These are phyloP conservation scores for Laburnicola sp. DNA, from an alignment of 2,329 filamentous ascomycete species.

Conservation along the genomic window DNA sequence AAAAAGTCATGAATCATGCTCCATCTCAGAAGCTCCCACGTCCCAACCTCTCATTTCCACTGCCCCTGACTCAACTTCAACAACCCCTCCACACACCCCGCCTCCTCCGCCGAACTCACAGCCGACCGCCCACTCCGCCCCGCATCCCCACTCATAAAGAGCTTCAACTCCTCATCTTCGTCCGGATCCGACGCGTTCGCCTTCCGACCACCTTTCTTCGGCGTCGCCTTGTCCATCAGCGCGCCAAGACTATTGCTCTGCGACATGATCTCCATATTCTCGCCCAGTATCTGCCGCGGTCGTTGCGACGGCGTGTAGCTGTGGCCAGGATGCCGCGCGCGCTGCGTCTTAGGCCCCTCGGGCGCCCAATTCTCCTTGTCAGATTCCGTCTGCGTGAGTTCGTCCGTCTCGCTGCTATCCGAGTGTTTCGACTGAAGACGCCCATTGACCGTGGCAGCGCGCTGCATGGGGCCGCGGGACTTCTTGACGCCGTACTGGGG, in stretches of 20 bases:
- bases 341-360: slow-evolving; percentile 38
- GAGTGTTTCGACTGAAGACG: slow-evolving; percentile 36
- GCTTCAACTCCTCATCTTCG: slow-evolving; percentile 67
- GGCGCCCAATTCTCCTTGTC: slow-evolving; percentile 92
- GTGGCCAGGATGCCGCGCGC: slow-evolving; percentile 23
- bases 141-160: slow-evolving; percentile 71
- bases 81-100: slow-evolving; percentile 88
- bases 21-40: background rate
- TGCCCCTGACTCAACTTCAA: slow-evolving; percentile 89
- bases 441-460: slow-evolving; percentile 41
- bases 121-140: slow-evolving; percentile 59
- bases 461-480: slow-evolving; percentile 37
- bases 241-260: slow-evolving; percentile 44
- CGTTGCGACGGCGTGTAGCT: slow-evolving; percentile 37
- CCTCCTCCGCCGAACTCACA: slow-evolving; percentile 60
- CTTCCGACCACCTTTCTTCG: slow-evolving; percentile 26
- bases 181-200: slow-evolving; percentile 49
- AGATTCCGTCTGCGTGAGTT: slow-evolving; percentile 68
- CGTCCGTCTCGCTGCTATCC: slow-evolving; percentile 47
- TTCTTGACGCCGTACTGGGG: slow-evolving; percentile 44
- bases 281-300: slow-evolving; percentile 51
- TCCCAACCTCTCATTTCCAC: slow-evolving; percentile 58
- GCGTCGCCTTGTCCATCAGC: slow-evolving; percentile 37
- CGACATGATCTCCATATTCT: slow-evolving; percentile 49
- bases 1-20: background rate